A percentile compares a stretch with the other conserved stretches of the same genome.
Conservation (phyloP, 1,284 basidiomycete genomes). For the Vanrija humicola region DNA sequence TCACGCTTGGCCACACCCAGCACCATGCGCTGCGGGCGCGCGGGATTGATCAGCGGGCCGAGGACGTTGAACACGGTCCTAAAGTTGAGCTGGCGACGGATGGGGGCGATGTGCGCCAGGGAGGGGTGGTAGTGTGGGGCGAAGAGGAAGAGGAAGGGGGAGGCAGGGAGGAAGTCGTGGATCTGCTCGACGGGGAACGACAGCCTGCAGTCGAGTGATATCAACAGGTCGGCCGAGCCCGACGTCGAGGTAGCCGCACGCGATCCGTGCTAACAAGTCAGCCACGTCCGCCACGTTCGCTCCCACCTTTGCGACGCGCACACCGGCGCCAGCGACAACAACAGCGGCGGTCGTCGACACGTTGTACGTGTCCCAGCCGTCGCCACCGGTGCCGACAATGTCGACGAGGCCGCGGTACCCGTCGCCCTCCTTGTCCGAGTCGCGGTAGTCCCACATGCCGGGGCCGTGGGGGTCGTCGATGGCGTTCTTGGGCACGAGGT, state of each 20-base stretch:
- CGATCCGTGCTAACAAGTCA: conserved; percentile 74
- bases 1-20: conserved; percentile 82
- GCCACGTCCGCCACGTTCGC: not conserved
- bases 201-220: conserved; percentile 75
- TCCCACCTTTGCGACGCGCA: conserved; percentile 81
- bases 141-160: conserved; percentile 89
- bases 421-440: conserved; percentile 44
- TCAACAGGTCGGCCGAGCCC: conserved; percentile 87
- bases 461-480: conserved; percentile 9
- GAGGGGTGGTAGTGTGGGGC: conserved; percentile 91
- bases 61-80: conserved; percentile 96
- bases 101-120: conserved; percentile 76
- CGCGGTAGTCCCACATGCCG: conserved; percentile 46
- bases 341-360: conserved; percentile 93
- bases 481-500: conserved; percentile 32
- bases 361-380: conserved; percentile 96
- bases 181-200: conserved; percentile 65
- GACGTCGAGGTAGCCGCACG: conserved; percentile 91
- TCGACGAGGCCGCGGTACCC: conserved; percentile 50
- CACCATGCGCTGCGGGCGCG: conserved; percentile 76
- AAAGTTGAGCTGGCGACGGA: conserved; percentile 83
- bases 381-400: conserved; percentile 81
- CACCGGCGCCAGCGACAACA: conserved; percentile 90
- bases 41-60: conserved; percentile 92
- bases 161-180: conserved; percentile 52